Conservation (phyloP, 1,284 basidiomycete genomes). For the Sanguinoderma infundibulare region DNA sequence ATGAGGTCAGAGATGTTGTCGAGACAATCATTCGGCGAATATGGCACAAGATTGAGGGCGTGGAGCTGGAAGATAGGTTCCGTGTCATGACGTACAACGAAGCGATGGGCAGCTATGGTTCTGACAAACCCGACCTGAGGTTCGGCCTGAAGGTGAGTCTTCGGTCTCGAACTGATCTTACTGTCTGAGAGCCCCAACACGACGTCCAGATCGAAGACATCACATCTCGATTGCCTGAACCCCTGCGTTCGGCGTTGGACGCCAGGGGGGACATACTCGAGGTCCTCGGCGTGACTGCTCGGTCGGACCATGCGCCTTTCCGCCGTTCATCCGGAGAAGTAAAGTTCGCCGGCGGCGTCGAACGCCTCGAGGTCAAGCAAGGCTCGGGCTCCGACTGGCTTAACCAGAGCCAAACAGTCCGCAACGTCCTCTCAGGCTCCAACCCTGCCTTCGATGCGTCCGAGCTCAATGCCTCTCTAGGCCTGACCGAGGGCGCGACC, state of each 20-base stretch:
- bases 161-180: constrained; percentile 2
- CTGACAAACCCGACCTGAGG: constrained; percentile 94
- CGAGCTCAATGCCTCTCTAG: constrained; percentile 28
- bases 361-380: constrained; percentile 50
- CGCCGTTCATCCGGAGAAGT: constrained; percentile 5
- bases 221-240: constrained; percentile 47
- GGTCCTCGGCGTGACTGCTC: constrained; percentile 45
- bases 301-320: constrained; percentile 6
- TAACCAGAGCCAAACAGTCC: constrained; percentile 36
- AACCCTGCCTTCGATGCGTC: neutral
- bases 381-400: constrained; percentile 53
- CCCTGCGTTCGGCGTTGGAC: constrained; percentile 41
- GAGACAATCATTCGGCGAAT: constrained; percentile 75
- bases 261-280: constrained; percentile 54
- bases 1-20: constrained; percentile 76
- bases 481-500: constrained; percentile 23
- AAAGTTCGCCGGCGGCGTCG: constrained; percentile 21
- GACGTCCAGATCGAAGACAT: constrained; percentile 54
- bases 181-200: constrained; percentile 16
- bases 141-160: constrained; percentile 79
- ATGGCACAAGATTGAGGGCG: constrained; percentile 70
- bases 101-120: constrained; percentile 92
- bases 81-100: constrained; percentile 84
- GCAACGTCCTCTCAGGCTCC: constrained; percentile 25
- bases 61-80: constrained; percentile 65